Base-by-base conservation (phyloP, 805 yeast species). In the Lipomyces sp. region DNA sequence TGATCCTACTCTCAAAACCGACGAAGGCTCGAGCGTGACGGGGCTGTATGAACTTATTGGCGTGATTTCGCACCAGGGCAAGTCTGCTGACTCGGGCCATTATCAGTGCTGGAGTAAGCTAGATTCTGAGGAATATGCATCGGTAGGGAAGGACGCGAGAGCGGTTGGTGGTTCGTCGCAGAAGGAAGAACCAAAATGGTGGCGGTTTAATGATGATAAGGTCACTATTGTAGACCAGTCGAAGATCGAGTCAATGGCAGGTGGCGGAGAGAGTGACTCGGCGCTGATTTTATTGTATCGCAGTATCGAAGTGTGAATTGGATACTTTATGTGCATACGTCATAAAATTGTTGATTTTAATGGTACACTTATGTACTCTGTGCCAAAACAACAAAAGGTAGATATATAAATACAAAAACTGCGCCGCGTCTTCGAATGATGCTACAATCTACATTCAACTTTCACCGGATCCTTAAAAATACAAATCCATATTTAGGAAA, bases 201-300 rank as follows among this genome's bases (percentile, higher is more conserved):
- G 90, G 89, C 88, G 88, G 78, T 95, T 91, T 80, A 92, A 95
- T 77, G 99, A 95, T 78, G 97, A 93, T 79, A 89, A 89, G 76
- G 97, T 95, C 18, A 81, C 86, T 6, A 80, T 83, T 53, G 92
- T 93, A n/a, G 86, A 83, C 69, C 89, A 86, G 75, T 95, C 92
- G 60, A 91, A 86, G 75, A 87, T 95, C 67, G 97, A 92, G 77
- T 78, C 84, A 64, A 83, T 95, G 71, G 90, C 98, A 4, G 99
- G 99, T 55, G 99, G 99, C 64, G 98, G 98, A 65, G 99, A 96
- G 80, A 65, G 97, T 73, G 99, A 95, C 78, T 87, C 95, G 74
- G 99, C 99, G 1, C 84, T 95, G 77, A 88, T 95, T 64, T 83
- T 94, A 72, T 80, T 95, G 63, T 95, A 95, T 81, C 89, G 88